These are phyloP conservation scores for Pythium folliculosum DNA, from an alignment of 352 stramenopile species.

Conservation along the genomic window DNA sequence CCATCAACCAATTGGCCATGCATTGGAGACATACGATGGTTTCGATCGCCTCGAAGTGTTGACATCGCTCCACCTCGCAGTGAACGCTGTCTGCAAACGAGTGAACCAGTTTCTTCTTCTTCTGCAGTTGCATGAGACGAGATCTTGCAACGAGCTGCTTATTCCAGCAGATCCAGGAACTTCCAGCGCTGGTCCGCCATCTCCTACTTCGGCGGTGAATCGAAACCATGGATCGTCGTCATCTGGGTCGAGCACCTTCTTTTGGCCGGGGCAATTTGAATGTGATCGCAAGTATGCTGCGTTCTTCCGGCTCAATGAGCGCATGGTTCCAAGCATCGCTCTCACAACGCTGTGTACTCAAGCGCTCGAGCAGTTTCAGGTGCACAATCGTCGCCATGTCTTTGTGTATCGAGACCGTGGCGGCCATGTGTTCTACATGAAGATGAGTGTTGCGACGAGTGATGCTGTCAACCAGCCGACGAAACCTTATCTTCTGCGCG, in stretches of 20 bases:
- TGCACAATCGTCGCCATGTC: slow-evolving; percentile 85
- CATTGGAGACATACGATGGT: background rate
- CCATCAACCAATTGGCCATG: slow-evolving; percentile 32
- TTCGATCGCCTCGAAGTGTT: slow-evolving; percentile 67
- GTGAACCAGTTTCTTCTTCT: slow-evolving; percentile 87
- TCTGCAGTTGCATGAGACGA: slow-evolving; percentile 82
- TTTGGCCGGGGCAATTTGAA: slow-evolving; percentile 87
- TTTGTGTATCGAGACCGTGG: slow-evolving; percentile 88
- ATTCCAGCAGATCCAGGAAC: slow-evolving; percentile 41
- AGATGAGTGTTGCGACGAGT: slow-evolving; percentile 48
- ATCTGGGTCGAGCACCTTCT: slow-evolving; percentile 45
- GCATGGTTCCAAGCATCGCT: slow-evolving; percentile 72
- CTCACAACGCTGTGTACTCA: slow-evolving; percentile 85
- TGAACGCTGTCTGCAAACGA: slow-evolving; percentile 68
- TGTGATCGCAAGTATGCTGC: slow-evolving; percentile 79
- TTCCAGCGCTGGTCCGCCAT: slow-evolving; percentile 16
- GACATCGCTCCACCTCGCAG: slow-evolving; percentile 69
- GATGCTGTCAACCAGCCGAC: slow-evolving; percentile 15
- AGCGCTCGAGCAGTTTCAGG: slow-evolving; percentile 87
- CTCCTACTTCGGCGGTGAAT: slow-evolving; percentile 10
- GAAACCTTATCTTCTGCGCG: background rate
- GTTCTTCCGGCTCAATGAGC: slow-evolving; percentile 81
- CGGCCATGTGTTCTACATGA: slow-evolving; percentile 90
- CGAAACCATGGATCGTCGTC: slow-evolving; percentile 15
- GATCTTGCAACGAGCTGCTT: slow-evolving; percentile 72